Base-by-base conservation (phyloP, 768 basidiomycete species). In the Tulasnella sp. region DNA sequence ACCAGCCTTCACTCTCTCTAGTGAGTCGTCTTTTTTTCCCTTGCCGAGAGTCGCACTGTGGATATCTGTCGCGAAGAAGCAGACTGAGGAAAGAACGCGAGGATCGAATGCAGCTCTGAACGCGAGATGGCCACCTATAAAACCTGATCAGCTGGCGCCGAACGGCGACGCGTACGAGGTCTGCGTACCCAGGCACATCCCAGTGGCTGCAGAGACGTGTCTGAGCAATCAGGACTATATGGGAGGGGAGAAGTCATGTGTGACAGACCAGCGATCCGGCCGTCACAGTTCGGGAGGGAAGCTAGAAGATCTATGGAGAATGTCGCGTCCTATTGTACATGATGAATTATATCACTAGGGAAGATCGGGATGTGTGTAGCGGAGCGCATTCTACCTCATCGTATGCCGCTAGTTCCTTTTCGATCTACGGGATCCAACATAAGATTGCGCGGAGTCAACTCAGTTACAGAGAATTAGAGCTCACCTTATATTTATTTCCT, bases 11-110 rank as follows among this genome's bases (percentile, higher is more conserved):
- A 90, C 88, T 58, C 80, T 80, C 45, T 73, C 71, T 48, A 97
- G 82, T 2, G 90, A 82, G 70, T 98, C 82, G 67, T 95, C 94
- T 1, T 70, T 70, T 67, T 84, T 83, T 5, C 88, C 86, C 67
- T 84, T 85, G 4, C 94, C 93, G 21, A 97, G 82, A 0, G 89
- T 83, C 1, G 88, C 88, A 50, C 77, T 77, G 71, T 98, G 95
- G 48, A 98, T 82, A 69, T 95, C 93, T 15, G 95, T 98, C 1
- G 88, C 91, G 68, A 97, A 98, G 75, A 89, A 97, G 73, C 93
- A 96, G 43, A 95, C 88, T 0, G 88, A 78, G 0, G 94, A 76
- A 2, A 89, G 75, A 23, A 96, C 80, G 32, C 94, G 82, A 4
- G 78, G 74, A 69, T 98, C 87, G 68, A 97, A 93, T 0, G 92